These are phyloP conservation scores for Mycena sp. DNA, from an alignment of 1,284 basidiomycete genomes.

Conservation along the genomic window DNA sequence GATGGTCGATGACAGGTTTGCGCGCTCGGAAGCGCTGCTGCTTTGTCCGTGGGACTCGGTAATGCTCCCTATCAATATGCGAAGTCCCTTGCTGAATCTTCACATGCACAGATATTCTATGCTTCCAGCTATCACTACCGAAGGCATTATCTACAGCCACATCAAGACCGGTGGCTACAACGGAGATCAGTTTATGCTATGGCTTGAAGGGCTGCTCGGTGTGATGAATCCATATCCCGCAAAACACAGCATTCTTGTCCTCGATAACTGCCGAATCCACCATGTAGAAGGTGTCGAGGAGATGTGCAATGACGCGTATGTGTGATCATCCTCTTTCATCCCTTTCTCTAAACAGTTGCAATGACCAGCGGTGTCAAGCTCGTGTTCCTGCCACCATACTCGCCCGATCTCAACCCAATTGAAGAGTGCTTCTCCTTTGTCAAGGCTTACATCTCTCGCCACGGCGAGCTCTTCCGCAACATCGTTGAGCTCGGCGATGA, in stretches of 20 bases:
- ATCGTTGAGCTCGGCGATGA: slow-evolving; percentile 25
- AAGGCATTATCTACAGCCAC: slow-evolving; percentile 31
- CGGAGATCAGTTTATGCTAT: slow-evolving; percentile 27
- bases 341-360: too few relatives aligned
- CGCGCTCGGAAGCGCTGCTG: neutral
- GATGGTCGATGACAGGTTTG: neutral
- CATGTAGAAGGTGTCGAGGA: slow-evolving; percentile 29
- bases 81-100: too few relatives aligned
- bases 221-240: slow-evolving; percentile 32
- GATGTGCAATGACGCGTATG: slow-evolving; percentile 16
- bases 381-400: slow-evolving; percentile 32
- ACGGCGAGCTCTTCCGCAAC: slow-evolving; percentile 24
- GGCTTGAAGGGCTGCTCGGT: slow-evolving; percentile 29
- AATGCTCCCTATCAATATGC: too few relatives aligned
- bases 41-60: neutral
- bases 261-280: slow-evolving; percentile 33
- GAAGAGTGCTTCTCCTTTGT: slow-evolving; percentile 32
- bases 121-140: slow-evolving; percentile 25
- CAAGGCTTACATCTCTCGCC: slow-evolving; percentile 28
- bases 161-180: slow-evolving; percentile 32
- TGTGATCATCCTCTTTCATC: neutral
- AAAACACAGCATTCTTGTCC: slow-evolving; percentile 25
- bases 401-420: slow-evolving; percentile 34
- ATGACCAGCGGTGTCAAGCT: slow-evolving; percentile 28
- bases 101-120: slow-evolving; percentile 33